Evolutionary conservation across 2,329 filamentous ascomycete genomes (phyloP).

Genomic region (Monosporascus ibericus): DNA sequence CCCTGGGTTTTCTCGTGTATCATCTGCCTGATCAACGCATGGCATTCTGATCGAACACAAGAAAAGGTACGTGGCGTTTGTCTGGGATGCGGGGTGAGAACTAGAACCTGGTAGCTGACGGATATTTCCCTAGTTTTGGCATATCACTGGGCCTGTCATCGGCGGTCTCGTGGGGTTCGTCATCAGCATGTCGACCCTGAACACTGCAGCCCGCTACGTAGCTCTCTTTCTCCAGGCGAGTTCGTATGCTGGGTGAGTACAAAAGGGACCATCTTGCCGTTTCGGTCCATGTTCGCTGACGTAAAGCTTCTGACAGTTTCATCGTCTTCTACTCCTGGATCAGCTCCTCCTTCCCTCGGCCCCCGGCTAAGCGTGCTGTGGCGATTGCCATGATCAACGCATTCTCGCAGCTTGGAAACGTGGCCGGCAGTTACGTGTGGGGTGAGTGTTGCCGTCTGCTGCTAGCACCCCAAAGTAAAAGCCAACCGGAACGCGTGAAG

Average conservation of each 20-base stretch:
- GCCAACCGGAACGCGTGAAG: neutral
- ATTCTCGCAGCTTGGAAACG: slow-evolving; percentile 51
- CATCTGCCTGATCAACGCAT: slow-evolving; percentile 47
- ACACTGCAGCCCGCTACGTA: slow-evolving; percentile 51
- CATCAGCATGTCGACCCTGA: slow-evolving; percentile 53
- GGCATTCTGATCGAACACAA: slow-evolving; percentile 49
- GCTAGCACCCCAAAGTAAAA: neutral
- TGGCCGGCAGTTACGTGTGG: slow-evolving; percentile 60
- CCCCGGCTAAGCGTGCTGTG: slow-evolving; percentile 54
- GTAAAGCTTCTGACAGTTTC: slow-evolving; percentile 23
- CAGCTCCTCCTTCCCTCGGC: slow-evolving; percentile 49
- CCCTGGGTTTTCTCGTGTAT: slow-evolving; percentile 55
- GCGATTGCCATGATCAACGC: slow-evolving; percentile 56
- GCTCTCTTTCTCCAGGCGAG: slow-evolving; percentile 54
- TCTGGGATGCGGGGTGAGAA: neutral
- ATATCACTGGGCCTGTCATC: slow-evolving; percentile 47
- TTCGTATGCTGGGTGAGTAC: slow-evolving; percentile 42
- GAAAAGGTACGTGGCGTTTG: slow-evolving; percentile 36
- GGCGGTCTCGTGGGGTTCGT: slow-evolving; percentile 51
- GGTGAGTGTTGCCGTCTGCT: slow-evolving; percentile 4
- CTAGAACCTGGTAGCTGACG: neutral
- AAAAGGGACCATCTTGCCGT: neutral
- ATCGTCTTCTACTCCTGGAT: slow-evolving; percentile 56
- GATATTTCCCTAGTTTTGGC: slow-evolving; percentile 41
- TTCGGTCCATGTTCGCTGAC: neutral